A percentile compares a stretch with the other conserved stretches of the same genome.
Conservation (phyloP, 2,329 filamentous ascomycete genomes). For the Didymella pomorum region DNA sequence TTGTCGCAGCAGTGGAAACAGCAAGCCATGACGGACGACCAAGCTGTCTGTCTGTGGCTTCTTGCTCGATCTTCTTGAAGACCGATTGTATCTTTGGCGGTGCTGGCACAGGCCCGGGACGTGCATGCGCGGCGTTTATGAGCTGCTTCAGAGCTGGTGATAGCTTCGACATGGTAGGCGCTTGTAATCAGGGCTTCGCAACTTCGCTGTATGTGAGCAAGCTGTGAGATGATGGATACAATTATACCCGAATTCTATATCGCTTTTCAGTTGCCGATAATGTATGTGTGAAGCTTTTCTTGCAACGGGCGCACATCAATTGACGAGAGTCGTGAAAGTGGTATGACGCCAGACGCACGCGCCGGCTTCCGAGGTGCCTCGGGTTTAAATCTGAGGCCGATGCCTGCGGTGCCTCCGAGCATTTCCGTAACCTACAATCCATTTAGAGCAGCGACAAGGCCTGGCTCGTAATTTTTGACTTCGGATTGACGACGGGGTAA, state of each 20-base stretch:
- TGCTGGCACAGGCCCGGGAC: conserved; percentile 46
- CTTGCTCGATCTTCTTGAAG: conserved; percentile 43
- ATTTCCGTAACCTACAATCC: too few species aligned
- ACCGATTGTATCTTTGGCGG: conserved; percentile 43
- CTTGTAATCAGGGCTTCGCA: not conserved
- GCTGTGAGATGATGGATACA: not conserved
- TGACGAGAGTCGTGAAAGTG: conserved; percentile 14
- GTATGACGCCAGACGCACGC: conserved; percentile 16
- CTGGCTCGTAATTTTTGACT: too few species aligned
- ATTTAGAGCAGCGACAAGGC: too few species aligned
- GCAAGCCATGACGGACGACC: conserved; percentile 50
- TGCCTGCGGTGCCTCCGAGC: not conserved
- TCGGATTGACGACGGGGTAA: too few species aligned
- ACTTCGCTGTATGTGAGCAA: not conserved
- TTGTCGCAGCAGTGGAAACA: conserved; percentile 72
- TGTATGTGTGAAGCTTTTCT: not conserved
- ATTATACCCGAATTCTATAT: not conserved
- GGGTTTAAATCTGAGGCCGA: conserved; percentile 7
- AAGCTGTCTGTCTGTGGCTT: conserved; percentile 41
- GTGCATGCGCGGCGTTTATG: conserved; percentile 47
- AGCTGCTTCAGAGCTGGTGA: conserved; percentile 47
- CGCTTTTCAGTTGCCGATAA: not conserved
- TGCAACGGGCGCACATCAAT: conserved; percentile 16
- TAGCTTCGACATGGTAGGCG: conserved; percentile 46
- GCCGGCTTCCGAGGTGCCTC: conserved; percentile 13